Conservation (phyloP, 176 grass and related monocot species). For the Coix lacrymajobi region DNA sequence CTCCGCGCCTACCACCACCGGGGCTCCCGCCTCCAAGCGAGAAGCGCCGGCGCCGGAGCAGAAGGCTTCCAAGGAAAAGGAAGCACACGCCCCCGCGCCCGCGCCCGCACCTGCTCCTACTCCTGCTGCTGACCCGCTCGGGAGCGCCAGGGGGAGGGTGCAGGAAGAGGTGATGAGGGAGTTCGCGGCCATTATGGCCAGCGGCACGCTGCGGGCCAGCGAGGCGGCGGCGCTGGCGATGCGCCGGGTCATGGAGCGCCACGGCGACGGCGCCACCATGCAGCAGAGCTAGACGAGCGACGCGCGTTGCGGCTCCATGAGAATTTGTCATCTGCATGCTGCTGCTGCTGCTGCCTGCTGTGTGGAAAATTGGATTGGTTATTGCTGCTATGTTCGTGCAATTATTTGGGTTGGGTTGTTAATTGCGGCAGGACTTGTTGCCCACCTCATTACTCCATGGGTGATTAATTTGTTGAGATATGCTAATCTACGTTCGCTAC, state of each 20-base stretch:
- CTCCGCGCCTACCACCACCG: background rate
- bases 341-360: background rate
- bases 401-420: background rate
- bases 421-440: background rate
- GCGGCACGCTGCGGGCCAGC: constrained; percentile 52
- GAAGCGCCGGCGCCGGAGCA: background rate
- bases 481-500: background rate
- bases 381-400: background rate
- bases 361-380: background rate
- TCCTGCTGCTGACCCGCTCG: constrained; percentile 33
- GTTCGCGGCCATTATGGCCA: constrained; percentile 77
- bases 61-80: background rate
- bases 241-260: constrained; percentile 70
- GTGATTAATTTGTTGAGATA: background rate
- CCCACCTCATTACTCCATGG: background rate
- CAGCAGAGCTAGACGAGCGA: constrained; percentile 26
- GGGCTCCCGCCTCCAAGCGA: background rate
- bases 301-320: background rate
- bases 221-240: constrained; percentile 76
- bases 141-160: constrained; percentile 44
- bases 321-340: background rate
- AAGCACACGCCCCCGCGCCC: background rate
- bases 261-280: constrained; percentile 39
- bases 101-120: background rate
- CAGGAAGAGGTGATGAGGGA: constrained; percentile 83